Conservation (phyloP, 2,329 filamentous ascomycete species). For the Pseudopithomyces maydicus region DNA sequence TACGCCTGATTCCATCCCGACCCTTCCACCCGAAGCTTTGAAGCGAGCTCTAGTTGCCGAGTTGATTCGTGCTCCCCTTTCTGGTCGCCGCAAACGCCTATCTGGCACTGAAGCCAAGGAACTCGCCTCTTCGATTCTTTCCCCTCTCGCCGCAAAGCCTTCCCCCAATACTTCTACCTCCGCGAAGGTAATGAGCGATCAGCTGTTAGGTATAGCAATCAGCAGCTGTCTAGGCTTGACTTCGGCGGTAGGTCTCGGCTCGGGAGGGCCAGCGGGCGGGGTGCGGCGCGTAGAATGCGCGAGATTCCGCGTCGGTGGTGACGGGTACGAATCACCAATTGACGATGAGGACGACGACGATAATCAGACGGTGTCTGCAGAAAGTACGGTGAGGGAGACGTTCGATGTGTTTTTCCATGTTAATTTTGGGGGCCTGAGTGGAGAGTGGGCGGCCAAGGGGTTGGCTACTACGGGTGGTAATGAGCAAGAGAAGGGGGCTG, state of each 20-base stretch:
- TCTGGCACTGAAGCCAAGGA: conserved; percentile 53
- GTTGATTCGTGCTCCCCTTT: conserved; percentile 52
- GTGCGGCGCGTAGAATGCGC: conserved; percentile 49
- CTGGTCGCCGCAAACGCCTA: conserved; percentile 48
- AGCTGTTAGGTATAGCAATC: conserved; percentile 46
- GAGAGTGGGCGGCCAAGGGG: conserved; percentile 51
- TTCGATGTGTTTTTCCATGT: conserved; percentile 53
- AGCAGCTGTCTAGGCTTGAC: conserved; percentile 50
- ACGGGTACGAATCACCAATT: conserved; percentile 47
- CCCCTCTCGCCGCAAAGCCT: conserved; percentile 41
- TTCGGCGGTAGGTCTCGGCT: conserved; percentile 43
- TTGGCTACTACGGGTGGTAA: conserved; percentile 25
- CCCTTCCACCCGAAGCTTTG: conserved; percentile 46
- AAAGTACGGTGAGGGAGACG: conserved; percentile 39
- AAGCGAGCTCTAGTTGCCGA: conserved; percentile 54
- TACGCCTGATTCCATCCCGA: conserved; percentile 12
- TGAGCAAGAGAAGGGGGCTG: conserved; percentile 5
- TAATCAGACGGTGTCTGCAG: conserved; percentile 12
- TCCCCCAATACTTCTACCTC: conserved; percentile 20
- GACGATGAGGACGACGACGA: conserved; percentile 47
- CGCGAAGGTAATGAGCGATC: conserved; percentile 40
- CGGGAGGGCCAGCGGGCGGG: conserved; percentile 35
- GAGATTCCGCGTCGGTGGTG: conserved; percentile 47
- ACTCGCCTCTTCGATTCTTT: conserved; percentile 52
- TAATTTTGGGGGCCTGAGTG: conserved; percentile 47